A percentile compares a stretch with the other conserved stretches of the same genome.
Conservation (phyloP, 2,329 filamentous ascomycete species). For the Paracoccidioides brasiliensis region DNA sequence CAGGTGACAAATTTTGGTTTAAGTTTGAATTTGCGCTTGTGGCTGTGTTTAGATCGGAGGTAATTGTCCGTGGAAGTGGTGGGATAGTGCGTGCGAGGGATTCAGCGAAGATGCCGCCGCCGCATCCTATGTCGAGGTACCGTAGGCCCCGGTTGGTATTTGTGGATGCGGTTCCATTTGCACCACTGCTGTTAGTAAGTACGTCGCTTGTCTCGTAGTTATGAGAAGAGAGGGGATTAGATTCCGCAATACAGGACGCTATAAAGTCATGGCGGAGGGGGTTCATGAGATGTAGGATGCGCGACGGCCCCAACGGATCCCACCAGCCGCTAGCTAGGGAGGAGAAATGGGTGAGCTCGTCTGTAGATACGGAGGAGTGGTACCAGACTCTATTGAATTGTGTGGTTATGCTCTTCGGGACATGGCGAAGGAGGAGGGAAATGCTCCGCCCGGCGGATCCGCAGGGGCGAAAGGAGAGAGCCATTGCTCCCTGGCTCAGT, state of each 20-base stretch:
- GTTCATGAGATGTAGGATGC: conserved; percentile 95
- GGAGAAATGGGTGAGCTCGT: conserved; percentile 90
- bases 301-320: conserved; percentile 86
- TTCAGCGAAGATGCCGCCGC: conserved; percentile 93
- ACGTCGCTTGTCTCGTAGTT: conserved; percentile 2
- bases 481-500: conserved; percentile 1
- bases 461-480: background rate
- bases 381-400: conserved; percentile 7
- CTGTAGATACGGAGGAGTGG: conserved; percentile 61
- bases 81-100: conserved; percentile 34
- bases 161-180: conserved; percentile 7
- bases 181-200: background rate
- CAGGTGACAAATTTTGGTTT: conserved; percentile 13
- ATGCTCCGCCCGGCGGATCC: conserved; percentile 6
- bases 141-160: conserved; percentile 34
- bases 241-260: conserved; percentile 50
- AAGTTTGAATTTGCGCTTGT: conserved; percentile 1
- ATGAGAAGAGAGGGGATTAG: conserved; percentile 17
- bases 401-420: conserved; percentile 1
- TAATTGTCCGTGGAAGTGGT: background rate
- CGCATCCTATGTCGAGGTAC: conserved; percentile 89
- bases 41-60: too few species aligned
- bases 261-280: conserved; percentile 92
- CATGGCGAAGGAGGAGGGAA: conserved; percentile 6
- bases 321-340: conserved; percentile 90